Evolutionary conservation across 805 yeast genomes (phyloP), one percentile per base, ranked within the genome.

Genomic region (Zygosaccharomyces kombuchaensis): DNA sequence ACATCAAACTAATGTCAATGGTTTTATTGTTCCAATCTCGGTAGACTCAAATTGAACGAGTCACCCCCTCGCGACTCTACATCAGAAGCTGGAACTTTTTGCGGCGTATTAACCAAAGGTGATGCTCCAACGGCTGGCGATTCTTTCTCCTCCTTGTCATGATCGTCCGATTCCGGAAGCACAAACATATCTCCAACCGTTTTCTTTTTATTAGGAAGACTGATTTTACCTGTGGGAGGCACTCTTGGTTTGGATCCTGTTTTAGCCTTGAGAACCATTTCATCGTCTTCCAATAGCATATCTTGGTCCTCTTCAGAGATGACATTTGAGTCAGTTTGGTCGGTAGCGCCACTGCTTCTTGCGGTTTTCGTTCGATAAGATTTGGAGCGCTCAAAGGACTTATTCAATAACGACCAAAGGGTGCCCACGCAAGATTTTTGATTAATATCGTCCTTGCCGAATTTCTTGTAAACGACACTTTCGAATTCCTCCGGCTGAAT

Each of bases 181-280:
- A 83, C 75, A 57, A 76, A 84, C 0, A 84, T 72, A 35, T 64
- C 72, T 0, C 77, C 70, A 4, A 80, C 66, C 9, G 75, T 59
- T 55, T 78, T 83, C 66, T 82, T 87, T 68, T 82, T 87, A 67
- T 87, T 88, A 5, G 78, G 67, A 0, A 78, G 75, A 4, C 84
- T 67, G 30, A 90, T 85, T 64, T 84, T 88, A 30, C 96, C 96
- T 25, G 87, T 85, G 6, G 96, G 96, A 9, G 97, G 96, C 41
- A 93, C 69, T 57, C 89, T 82, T 1, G 96, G 84, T 53, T 90
- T 74, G 23, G 75, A 74, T 50, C 82, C 81, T 12, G 61, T 56
- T 46, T 90, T 74, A 54, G 81, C 86, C 58, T 87, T 88, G 46
- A 82, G 80, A 0, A 96, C 89, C 54, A 87, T 72, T 45, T 85